Conservation (phyloP, 768 basidiomycete genomes). For the Heimioporus sp. region DNA sequence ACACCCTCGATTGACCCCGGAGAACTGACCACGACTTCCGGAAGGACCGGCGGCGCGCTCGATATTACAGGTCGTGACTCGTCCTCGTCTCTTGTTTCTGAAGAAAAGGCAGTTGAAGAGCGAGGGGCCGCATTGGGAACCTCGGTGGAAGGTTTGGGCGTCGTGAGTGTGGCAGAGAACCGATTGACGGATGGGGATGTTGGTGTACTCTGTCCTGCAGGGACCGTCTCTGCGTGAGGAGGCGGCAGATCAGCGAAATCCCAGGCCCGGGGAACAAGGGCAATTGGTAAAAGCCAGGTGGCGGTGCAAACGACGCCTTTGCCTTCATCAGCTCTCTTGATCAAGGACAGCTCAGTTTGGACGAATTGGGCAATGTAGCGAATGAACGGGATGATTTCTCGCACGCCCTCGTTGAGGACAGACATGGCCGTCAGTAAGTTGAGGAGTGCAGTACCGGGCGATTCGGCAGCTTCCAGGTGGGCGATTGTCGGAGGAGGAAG, state of each 20-base stretch:
- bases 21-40: slow-evolving; percentile 34
- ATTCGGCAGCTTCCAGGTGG: slow-evolving; percentile 65
- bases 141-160: slow-evolving; percentile 31
- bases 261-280: slow-evolving; percentile 78
- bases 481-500: slow-evolving; percentile 69
- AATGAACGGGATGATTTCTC: slow-evolving; percentile 81
- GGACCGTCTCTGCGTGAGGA: slow-evolving; percentile 23
- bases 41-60: slow-evolving; percentile 30
- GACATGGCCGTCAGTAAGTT: slow-evolving; percentile 76
- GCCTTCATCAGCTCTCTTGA: slow-evolving; percentile 63
- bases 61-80: slow-evolving; percentile 24
- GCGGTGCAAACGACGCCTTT: slow-evolving; percentile 84
- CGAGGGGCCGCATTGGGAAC: slow-evolving; percentile 16
- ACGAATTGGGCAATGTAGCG: slow-evolving; percentile 80
- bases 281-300: slow-evolving; percentile 87
- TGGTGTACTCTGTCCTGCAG: slow-evolving; percentile 17
- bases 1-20: slow-evolving; percentile 31
- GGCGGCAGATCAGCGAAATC: slow-evolving; percentile 56
- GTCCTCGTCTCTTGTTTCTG: slow-evolving; percentile 26
- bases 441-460: slow-evolving; percentile 51
- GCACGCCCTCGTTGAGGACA: slow-evolving; percentile 67
- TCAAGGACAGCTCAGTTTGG: slow-evolving; percentile 69
- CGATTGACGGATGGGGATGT: slow-evolving; percentile 20
- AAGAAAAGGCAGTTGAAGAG: slow-evolving; percentile 30
- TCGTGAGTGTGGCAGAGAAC: slow-evolving; percentile 23